phyloP scores from a whole-genome alignment of 2,329 filamentous ascomycete species.

The Shiraia sp. region DNA sequence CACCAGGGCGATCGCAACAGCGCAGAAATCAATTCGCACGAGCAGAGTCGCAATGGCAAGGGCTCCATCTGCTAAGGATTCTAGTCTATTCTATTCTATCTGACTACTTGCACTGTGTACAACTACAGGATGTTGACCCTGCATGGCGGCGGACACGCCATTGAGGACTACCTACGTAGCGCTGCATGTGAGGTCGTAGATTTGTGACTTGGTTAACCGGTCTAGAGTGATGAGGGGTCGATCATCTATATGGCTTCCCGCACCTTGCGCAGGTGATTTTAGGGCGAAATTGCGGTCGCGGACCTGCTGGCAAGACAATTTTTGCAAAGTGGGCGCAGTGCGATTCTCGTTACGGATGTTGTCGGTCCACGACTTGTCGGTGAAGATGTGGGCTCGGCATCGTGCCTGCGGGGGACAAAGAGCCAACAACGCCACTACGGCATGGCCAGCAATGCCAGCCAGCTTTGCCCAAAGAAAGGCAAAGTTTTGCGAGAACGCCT shows the following conservation, averaged over 20 bases:
- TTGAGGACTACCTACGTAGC: constrained; percentile 33
- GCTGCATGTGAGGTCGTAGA: constrained; percentile 29
- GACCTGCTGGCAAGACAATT: constrained; percentile 19
- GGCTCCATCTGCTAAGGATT: no score
- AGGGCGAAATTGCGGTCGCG: constrained; percentile 23
- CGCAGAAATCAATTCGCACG: constrained; percentile 4
- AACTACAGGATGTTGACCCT: constrained; percentile 20
- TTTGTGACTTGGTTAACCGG: constrained; percentile 30
- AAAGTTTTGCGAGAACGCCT: constrained; percentile 11
- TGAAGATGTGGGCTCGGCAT: constrained; percentile 31
- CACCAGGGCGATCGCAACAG: neutral
- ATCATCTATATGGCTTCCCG: constrained; percentile 29
- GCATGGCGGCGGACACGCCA: constrained; percentile 34
- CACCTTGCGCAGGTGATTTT: constrained; percentile 32
- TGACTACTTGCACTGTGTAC: no score
- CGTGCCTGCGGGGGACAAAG: constrained; percentile 31
- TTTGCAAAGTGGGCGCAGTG: constrained; percentile 18
- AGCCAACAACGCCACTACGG: constrained; percentile 22
- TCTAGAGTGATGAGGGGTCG: constrained; percentile 31
- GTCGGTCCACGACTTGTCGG: constrained; percentile 33
- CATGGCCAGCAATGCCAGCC: constrained; percentile 8
- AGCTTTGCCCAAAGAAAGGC: constrained; percentile 10
- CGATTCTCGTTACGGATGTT: constrained; percentile 30
- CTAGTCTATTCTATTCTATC: no score
- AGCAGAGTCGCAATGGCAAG: no score